Evolutionary conservation across 176 grass and related monocot species (phyloP), one percentile per base, ranked within the genome.

Genomic region (Olyra latifolia): DNA sequence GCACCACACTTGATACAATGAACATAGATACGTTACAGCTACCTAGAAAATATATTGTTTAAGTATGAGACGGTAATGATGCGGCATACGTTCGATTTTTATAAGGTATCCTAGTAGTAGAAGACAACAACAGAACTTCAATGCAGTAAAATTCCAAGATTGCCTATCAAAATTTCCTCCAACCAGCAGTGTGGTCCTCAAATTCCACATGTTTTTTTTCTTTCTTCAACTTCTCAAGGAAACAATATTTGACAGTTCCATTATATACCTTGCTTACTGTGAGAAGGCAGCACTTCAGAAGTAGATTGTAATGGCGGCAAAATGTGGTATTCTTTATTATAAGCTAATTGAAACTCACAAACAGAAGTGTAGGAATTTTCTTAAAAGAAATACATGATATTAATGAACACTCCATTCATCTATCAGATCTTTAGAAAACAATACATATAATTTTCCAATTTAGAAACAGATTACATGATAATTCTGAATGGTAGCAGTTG

Each of bases 391-490:
- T 17, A 82, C 32, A 60, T 28, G 44, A 61, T 76, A 62, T 28
- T 23, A 10, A 67, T 45, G 14, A 28, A 3, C 25, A 65, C 32
- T 25, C 7, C 32, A 52, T 62, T 62, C 12, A 16, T 41, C 43
- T 59, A 49, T 56, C 4, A 49, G 17, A 78, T 72, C 39, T 82
- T 55, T 46, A 71, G 15, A 70, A 7, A 56, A 49, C 11, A 72
- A 72, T 27, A 70, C 72, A 64, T 16, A 11, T 40, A 71, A 71
- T 15, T 70, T 62, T 7, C 38, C 19, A 45, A 27, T 82, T 46
- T 2, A 71, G 28, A 81, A 75, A 87, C 20, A 41, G 27, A 75
- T 58, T 46, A 45, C 50, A 84, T 38, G 48, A 40, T 72, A 64
- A 71, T 20, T 57, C 48, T 40, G 70, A 25, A 62, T 41, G 45